Evolutionary conservation across 306 rosid species (phyloP).

Genomic region (Inga oerstediana): DNA sequence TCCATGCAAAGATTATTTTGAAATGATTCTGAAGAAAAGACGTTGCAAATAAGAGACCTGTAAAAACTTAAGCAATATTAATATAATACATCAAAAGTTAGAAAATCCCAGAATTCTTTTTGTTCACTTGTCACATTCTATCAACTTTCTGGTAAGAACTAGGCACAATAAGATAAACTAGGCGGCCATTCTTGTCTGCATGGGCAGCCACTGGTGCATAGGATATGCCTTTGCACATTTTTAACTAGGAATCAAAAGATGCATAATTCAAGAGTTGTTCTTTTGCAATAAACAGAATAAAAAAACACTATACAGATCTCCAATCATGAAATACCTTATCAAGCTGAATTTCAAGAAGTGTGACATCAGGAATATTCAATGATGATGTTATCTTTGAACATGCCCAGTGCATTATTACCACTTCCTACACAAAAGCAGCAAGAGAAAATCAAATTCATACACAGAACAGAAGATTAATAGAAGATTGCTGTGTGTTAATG

Average conservation of each 20-base stretch:
- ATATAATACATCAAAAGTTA: background rate
- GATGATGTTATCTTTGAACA: conserved; percentile 95
- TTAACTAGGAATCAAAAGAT: conserved; percentile 60
- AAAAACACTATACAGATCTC: conserved; percentile 24
- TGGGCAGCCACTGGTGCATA: conserved; percentile 99
- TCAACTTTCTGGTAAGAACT: background rate
- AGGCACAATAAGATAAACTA: conserved; percentile 22
- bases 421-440: conserved; percentile 64
- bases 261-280: conserved; percentile 18
- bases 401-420: conserved; percentile 99
- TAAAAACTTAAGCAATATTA: background rate
- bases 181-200: conserved; percentile 93
- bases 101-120: background rate
- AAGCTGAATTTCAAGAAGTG: conserved; percentile 86
- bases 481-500: conserved; percentile 22
- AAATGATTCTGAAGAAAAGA: background rate
- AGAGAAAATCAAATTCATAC: conserved; percentile 22
- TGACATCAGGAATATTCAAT: conserved; percentile 69
- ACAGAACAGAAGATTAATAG: no score
- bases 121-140: background rate
- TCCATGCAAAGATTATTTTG: conserved; percentile 3
- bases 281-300: conserved; percentile 27
- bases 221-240: conserved; percentile 93
- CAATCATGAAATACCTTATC: conserved; percentile 69
- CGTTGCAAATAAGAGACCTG: background rate